Evolutionary conservation across 495 filamentous ascomycete species (phyloP), one percentile per base, ranked within the genome.

Genomic region (Penicillium coffeae): DNA sequence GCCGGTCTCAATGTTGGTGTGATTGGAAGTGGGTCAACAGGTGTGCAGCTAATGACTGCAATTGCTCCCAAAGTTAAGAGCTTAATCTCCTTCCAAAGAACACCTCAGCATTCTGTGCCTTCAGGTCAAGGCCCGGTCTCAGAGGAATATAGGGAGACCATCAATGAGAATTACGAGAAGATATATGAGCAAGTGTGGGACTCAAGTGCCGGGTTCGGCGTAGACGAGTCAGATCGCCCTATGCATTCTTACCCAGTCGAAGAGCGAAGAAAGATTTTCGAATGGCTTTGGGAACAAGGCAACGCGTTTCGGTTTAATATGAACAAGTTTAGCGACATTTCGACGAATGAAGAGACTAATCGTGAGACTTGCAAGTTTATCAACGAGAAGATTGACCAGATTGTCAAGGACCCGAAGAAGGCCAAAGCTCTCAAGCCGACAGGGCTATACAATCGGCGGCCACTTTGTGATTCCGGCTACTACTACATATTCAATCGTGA

Each of bases 371-470:
- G 25, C 9, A n/a, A 33, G 1, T 45, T 45, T 19, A 45, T 45
- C 13, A 15, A n/a, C 1, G 18, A 34, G n/a, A 53, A 56, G 27
- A 56, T 56, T 8, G 21, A 12, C 15, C 3, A 48, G 8, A 52
- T 52, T 12, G 54, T 56, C 12, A 47, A 45, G 39, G 48, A 52
- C 38, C 49, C 54, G 8, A 21, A n/a, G 9, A 56, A 52, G 40
- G 45, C 49, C 1, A 19, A 21, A 6, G 37, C 14, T 0, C 33
- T 56, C 8, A 45, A 30, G 9, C 54, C 54, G n/a, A 52, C 38
- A 1, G 19, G 41, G n/a, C 21, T 40, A 2, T 49, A 44, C 15
- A 36, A 25, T 14, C 38, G 49, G 4, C 54, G 54, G 5, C 54
- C 54, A 8, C 21, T 52, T 1, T 52, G 49, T 25, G 54, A 41